Evolutionary conservation across 1,284 basidiomycete genomes (phyloP).

Genomic region (Moniliella sp.): DNA sequence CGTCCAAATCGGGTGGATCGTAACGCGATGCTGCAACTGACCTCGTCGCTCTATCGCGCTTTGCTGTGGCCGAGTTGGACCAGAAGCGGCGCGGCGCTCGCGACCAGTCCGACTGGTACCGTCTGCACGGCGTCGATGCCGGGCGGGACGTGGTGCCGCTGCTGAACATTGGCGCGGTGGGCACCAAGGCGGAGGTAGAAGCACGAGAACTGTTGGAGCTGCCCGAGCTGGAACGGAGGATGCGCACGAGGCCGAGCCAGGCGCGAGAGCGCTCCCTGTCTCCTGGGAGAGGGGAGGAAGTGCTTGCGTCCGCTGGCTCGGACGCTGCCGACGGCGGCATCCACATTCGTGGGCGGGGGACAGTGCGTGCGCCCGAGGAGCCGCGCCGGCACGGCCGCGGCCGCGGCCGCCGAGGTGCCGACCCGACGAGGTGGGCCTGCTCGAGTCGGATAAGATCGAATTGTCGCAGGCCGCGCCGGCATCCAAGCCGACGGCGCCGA

Average conservation of each 20-base stretch:
- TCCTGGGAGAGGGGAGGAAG: conserved; percentile 3
- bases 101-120: conserved; percentile 22
- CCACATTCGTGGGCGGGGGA: not conserved
- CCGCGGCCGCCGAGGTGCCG: no score
- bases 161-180: conserved; percentile 13
- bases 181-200: not conserved
- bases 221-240: not conserved
- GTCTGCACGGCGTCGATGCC: conserved; percentile 20
- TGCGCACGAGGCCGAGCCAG: conserved; percentile 2
- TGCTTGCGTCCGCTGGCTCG: no score
- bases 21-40: conserved; percentile 5
- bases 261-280: conserved; percentile 8
- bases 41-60: conserved; percentile 14
- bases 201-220: conserved; percentile 3
- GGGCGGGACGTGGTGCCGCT: conserved; percentile 28
- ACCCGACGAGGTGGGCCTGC: no score
- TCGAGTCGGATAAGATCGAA: no score
- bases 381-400: no score
- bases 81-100: conserved; percentile 15
- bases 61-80: conserved; percentile 15
- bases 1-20: conserved; percentile 8
- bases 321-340: not conserved
- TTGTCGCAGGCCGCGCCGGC: no score
- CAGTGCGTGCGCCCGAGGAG: not conserved
- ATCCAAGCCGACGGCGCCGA: no score